Base-by-base conservation (phyloP, 75 land plant genomes). In the Pinus tabuliformis region DNA sequence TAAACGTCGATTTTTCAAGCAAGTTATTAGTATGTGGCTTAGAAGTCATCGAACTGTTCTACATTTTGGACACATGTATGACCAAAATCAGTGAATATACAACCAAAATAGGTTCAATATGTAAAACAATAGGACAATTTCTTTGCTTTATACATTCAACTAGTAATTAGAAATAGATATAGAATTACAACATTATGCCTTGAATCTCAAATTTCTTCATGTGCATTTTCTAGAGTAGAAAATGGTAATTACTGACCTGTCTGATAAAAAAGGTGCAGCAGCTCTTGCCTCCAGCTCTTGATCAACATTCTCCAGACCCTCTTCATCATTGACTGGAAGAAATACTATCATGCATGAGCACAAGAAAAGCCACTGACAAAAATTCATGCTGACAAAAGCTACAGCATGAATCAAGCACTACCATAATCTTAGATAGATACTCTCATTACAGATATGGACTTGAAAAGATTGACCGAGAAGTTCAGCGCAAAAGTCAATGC, bases 321-420 rank as follows among this genome's bases (percentile, higher is more conserved):
- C 92, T 80, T 95, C 98, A 80, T 97, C 99, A 79, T 77, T 88
- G 81, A 95, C 98, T 95, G 98, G 75, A 58, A 22, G 58, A 78
- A 42, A 63, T 13, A 81, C 54, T 78, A 58, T 66, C 28, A 22
- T 70, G 56, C 75, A 80, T 62, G 75, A 68, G 72, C 63, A 74
- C 28, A 21, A 63, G 63, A 74, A 74, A 54, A 54, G 63, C 63
- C 75, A 54, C 30, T 59, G 30, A 59, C 24, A 16, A 73, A 73
- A 22, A 73, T 73, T 73, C 56, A 49, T 18, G 63, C 58, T 59
- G 37, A 28, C 63, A 57, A 74, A 74, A 57, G 36, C 68, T 33
- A 57, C 73, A 54, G 37, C 21, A 74, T 54, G 63, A 74, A 74
- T 66, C 58, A 74, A 68, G 39, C 20, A 39, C 72, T 68, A 68